Percentiles rank a stretch among this genome's conserved stretches.
Conservation (phyloP, 306 rosid species). For the Pachyrhizus erosus region DNA sequence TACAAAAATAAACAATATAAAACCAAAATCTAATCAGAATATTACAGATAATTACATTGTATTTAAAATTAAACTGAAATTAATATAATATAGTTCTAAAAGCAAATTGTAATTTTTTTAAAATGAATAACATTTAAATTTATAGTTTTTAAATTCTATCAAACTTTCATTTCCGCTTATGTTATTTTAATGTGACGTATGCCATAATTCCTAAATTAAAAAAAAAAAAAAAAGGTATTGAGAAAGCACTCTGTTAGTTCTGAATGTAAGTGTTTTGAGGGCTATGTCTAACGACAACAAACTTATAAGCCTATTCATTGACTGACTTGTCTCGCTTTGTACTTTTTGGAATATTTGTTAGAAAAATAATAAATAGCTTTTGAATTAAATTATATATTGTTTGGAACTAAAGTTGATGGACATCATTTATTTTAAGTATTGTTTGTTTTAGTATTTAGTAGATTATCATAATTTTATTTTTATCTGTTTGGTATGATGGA, state of each 20-base stretch:
- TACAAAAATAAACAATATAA: not conserved
- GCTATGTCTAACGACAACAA: not conserved
- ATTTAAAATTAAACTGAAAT: not conserved
- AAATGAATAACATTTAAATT: not conserved
- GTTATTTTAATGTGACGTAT: not conserved
- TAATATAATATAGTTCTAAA: not conserved
- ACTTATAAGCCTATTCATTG: not conserved
- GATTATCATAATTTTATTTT: too few relatives aligned
- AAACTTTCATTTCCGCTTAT: not conserved
- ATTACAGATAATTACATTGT: not conserved
- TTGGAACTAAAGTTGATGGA: too few relatives aligned
- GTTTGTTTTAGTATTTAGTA: too few relatives aligned
- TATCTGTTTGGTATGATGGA: too few relatives aligned
- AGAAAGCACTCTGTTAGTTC: not conserved
- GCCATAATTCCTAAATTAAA: not conserved
- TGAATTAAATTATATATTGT: too few relatives aligned
- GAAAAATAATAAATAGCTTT: too few relatives aligned
- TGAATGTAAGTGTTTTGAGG: not conserved
- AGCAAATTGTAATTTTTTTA: not conserved
- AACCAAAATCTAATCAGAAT: not conserved
- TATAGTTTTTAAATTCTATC: not conserved
- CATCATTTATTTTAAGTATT: too few relatives aligned
- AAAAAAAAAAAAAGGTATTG: not conserved
- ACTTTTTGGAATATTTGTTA: too few relatives aligned
- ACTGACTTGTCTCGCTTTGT: not conserved